Evolutionary conservation across 306 rosid species (phyloP), one percentile per base, ranked within the genome.

Genomic region (Cicer arietinum): DNA sequence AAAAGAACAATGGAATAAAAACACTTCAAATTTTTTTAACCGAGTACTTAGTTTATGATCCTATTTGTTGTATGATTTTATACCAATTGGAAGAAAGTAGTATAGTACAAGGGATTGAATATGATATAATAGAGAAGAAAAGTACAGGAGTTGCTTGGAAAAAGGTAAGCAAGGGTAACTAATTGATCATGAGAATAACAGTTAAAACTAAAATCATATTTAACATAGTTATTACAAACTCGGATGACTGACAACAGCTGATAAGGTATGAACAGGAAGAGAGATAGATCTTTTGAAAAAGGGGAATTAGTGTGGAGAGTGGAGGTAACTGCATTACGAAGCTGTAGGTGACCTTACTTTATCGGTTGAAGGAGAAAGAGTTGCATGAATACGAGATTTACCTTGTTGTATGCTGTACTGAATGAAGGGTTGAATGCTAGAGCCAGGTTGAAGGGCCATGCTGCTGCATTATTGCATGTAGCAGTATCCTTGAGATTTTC

Each of bases 351-450:
- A 56, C 39, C 67, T 62, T 41, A 11, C 14, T 47, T 22, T 50
- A 20, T 61, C 10, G 11, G 77, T 70, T 25, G 82, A 22, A 60
- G 65, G 58, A 71, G 56, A 73, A n/a, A 51, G 66, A 71, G 64
- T 67, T 1, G 18, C 57, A 71, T 71, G 59, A 10, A 18, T n/a
- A 61, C 10, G 14, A 51, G 37, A 54, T 50, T 53, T 69, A 12
- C 50, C 2, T 13, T 61, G 53, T 60, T 51, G 16, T 7, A 25
- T 78, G 72, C 9, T 18, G 44, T 69, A 11, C 43, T 1, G 51
- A 42, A 14, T 42, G 67, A 42, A 64, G 25, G 12, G 61, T 54
- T 13, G 52, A 44, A 64, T 50, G 43, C 68, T 35, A 11, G 35
- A 79, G 16, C 50, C 14, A 14, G 56, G 65, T 7, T 10, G 12